Conservation (phyloP, 495 filamentous ascomycete species). For the Neurospora pannonica region DNA sequence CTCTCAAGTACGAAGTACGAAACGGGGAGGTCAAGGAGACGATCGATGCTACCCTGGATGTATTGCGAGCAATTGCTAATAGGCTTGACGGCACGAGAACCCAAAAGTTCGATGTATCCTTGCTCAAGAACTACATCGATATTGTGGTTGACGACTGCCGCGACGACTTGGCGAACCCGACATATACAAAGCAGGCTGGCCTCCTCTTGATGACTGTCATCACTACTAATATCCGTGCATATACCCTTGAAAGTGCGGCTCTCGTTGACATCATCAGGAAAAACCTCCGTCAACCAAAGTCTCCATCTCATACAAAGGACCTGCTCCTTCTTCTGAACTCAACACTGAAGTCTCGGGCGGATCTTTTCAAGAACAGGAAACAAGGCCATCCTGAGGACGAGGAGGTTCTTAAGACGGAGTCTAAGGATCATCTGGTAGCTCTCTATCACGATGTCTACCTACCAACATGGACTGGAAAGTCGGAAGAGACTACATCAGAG, state of each 20-base stretch:
- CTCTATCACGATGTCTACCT: conserved; percentile 33
- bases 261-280: conserved; percentile 28
- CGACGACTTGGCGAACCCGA: conserved; percentile 34
- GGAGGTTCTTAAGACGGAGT: conserved; percentile 12
- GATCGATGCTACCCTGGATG: conserved; percentile 36
- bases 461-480: conserved; percentile 26
- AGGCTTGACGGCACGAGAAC: conserved; percentile 24
- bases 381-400: conserved; percentile 17
- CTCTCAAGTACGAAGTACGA: conserved; percentile 49
- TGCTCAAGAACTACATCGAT: conserved; percentile 28
- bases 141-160: conserved; percentile 32
- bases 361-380: conserved; percentile 16
- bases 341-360: conserved; percentile 25
- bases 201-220: conserved; percentile 35
- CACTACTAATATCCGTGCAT: conserved; percentile 22
- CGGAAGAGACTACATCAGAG: conserved; percentile 14
- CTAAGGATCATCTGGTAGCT: conserved; percentile 4
- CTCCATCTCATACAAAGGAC: conserved; percentile 30
- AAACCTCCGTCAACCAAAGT: conserved; percentile 31
- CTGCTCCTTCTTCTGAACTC: conserved; percentile 34
- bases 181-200: conserved; percentile 36
- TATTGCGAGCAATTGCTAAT: conserved; percentile 33
- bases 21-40: conserved; percentile 44
- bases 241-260: conserved; percentile 21
- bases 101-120: conserved; percentile 23